These are phyloP conservation scores for Apiospora koreana DNA, from an alignment of 2,329 filamentous ascomycete species.

Conservation along the genomic window DNA sequence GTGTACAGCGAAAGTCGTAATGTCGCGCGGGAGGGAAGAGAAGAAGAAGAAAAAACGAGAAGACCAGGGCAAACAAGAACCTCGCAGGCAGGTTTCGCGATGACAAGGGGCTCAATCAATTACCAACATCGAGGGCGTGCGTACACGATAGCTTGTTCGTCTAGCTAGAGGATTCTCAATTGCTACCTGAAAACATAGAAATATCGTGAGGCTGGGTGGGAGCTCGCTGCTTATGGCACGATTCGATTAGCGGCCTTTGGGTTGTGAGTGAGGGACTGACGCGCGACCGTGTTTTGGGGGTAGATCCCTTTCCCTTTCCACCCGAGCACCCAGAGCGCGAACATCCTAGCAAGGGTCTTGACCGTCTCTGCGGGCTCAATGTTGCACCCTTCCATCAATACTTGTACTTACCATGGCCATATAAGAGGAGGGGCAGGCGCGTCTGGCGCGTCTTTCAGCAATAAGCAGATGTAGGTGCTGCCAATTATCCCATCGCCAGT, in stretches of 20 bases:
- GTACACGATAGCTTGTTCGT: neutral
- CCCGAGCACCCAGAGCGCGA: neutral
- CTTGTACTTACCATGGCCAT: neutral
- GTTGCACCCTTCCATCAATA: neutral
- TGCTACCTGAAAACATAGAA: neutral
- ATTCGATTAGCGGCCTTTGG: neutral
- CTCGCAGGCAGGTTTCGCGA: neutral
- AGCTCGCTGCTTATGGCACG: neutral
- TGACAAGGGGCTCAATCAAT: neutral
- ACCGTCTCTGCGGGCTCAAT: neutral
- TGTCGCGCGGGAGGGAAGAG: neutral
- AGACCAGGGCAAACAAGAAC: neutral
- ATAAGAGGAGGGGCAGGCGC: neutral
- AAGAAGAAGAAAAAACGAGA: neutral
- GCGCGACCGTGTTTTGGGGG: constrained; percentile 1
- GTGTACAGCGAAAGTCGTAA: neutral
- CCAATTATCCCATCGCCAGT: neutral
- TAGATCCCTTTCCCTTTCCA: neutral
- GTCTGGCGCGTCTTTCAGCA: neutral
- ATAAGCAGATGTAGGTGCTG: neutral
- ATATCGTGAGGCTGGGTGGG: constrained; percentile 1
- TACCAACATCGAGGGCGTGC: neutral
- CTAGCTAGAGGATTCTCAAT: neutral
- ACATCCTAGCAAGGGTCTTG: neutral
- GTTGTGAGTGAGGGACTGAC: neutral